Percentiles rank a stretch among this genome's conserved stretches.
phyloP scores from a whole-genome alignment of 192 early-diverging fungal species.

The Diversispora eburnea region DNA sequence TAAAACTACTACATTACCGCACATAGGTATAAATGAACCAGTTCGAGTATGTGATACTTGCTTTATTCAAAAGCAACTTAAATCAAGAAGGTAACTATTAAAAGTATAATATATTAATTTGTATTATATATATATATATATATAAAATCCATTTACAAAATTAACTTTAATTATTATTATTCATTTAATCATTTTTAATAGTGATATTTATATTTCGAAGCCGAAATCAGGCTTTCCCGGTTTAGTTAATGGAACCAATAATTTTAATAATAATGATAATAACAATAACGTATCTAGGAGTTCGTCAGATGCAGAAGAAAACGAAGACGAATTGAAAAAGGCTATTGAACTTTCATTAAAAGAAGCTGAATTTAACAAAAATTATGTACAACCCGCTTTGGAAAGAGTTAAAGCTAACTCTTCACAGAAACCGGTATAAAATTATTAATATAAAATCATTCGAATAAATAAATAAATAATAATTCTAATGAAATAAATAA shows the following conservation, averaged over 20 bases:
- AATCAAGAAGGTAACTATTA: conserved; percentile 29
- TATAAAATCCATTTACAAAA: neutral
- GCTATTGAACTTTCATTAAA: conserved; percentile 92
- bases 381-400: conserved; percentile 38
- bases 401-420: conserved; percentile 11
- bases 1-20: conserved; percentile 78
- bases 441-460: neutral
- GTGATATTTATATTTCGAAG: conserved; percentile 29
- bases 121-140: neutral
- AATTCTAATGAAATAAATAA: too few relatives aligned
- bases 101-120: too few relatives aligned
- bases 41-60: conserved; percentile 97
- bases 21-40: conserved; percentile 80
- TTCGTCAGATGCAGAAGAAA: conserved; percentile 31
- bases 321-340: conserved; percentile 87
- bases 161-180: too few relatives aligned
- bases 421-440: conserved; percentile 2
- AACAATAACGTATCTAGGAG: neutral
- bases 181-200: conserved; percentile 33
- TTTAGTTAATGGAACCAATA: conserved; percentile 10
- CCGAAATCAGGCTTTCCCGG: conserved; percentile 8
- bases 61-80: conserved; percentile 59
- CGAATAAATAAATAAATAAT: too few relatives aligned
- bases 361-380: conserved; percentile 59
- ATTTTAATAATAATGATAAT: neutral